These are phyloP conservation scores for Penicillium capsulatum DNA, from an alignment of 2,329 filamentous ascomycete genomes.

Conservation along the genomic window DNA sequence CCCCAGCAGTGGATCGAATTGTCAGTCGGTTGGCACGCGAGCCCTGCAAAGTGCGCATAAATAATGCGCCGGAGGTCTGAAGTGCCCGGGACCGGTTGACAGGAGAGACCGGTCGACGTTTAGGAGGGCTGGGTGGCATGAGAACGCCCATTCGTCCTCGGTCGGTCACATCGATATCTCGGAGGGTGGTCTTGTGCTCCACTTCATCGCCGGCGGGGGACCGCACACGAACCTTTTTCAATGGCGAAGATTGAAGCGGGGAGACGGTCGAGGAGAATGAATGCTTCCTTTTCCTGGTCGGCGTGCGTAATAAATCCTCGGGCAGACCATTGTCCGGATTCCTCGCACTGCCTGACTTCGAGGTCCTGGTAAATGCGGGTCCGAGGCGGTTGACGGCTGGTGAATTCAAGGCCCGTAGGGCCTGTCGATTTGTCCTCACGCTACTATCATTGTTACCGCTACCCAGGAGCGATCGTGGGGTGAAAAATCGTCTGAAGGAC, in stretches of 20 bases:
- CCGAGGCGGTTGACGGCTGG: slow-evolving; percentile 42
- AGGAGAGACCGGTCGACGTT: slow-evolving; percentile 28
- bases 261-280: slow-evolving; percentile 45
- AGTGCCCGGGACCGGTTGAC: slow-evolving; percentile 36
- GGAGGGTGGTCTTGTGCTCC: slow-evolving; percentile 25
- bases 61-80: slow-evolving; percentile 37
- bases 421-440: slow-evolving; percentile 43
- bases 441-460: slow-evolving; percentile 30
- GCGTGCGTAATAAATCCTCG: slow-evolving; percentile 33
- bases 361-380: slow-evolving; percentile 39
- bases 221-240: slow-evolving; percentile 40
- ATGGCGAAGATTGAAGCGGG: slow-evolving; percentile 48
- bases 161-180: slow-evolving; percentile 24
- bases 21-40: slow-evolving; percentile 31
- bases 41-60: slow-evolving; percentile 37
- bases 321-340: slow-evolving; percentile 25
- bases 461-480: slow-evolving; percentile 43
- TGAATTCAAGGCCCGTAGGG: slow-evolving; percentile 42
- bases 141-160: slow-evolving; percentile 15
- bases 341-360: slow-evolving; percentile 30
- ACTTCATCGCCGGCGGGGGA: slow-evolving; percentile 30
- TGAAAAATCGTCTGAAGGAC: slow-evolving; percentile 50
- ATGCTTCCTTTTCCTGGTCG: slow-evolving; percentile 46
- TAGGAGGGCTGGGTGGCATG: slow-evolving; percentile 16
- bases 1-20: slow-evolving; percentile 34